These are phyloP conservation scores for Trichoderma asperelloides DNA, from an alignment of 495 filamentous ascomycete genomes.

Conservation along the genomic window DNA sequence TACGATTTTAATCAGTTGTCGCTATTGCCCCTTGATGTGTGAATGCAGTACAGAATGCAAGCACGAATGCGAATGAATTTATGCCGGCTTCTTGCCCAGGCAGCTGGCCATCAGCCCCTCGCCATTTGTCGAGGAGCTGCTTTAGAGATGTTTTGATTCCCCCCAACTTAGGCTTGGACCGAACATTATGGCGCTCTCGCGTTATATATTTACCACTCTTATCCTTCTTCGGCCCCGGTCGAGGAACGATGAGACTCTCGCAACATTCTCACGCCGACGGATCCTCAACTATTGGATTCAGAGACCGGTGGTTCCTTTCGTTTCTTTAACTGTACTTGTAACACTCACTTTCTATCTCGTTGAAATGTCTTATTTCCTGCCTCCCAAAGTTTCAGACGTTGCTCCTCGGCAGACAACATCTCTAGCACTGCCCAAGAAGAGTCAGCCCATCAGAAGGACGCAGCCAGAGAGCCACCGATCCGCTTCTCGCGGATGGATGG, in stretches of 20 bases:
- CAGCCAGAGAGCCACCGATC: slow-evolving; percentile 13
- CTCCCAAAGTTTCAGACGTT: neutral
- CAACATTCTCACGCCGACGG: neutral
- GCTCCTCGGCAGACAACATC: neutral
- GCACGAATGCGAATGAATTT: neutral
- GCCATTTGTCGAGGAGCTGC: neutral
- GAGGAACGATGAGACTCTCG: neutral
- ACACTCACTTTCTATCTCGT: neutral
- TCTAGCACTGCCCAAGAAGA: neutral
- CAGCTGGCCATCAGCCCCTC: neutral
- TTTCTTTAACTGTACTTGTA: neutral
- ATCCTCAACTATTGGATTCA: neutral
- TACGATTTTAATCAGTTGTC: neutral
- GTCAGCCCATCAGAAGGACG: neutral
- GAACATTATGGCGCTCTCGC: neutral
- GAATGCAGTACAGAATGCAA: neutral
- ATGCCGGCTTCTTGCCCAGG: neutral
- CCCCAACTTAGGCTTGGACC: neutral
- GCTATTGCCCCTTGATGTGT: neutral
- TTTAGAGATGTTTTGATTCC: neutral
- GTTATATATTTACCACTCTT: neutral
- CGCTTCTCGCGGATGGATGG: slow-evolving; percentile 24
- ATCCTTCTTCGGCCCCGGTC: neutral
- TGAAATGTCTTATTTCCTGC: neutral
- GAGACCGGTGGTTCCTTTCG: neutral